Conservation (phyloP, 2,329 filamentous ascomycete species). For the Byssochlamys sp. region DNA sequence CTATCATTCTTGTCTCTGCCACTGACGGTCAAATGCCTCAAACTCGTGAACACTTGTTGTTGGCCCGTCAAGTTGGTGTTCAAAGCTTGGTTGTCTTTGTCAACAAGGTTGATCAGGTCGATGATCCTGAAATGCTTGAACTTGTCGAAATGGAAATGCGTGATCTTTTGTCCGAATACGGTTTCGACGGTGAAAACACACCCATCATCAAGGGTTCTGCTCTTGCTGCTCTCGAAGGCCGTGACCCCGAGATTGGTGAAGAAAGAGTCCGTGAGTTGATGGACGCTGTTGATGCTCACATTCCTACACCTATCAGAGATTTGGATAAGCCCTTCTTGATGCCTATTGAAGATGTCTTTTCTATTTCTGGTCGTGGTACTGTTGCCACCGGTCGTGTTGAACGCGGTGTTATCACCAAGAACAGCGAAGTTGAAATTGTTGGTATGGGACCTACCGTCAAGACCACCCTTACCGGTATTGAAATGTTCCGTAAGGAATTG, state of each 20-base stretch:
- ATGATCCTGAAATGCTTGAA: constrained; percentile 98
- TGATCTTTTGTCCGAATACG: constrained; percentile 82
- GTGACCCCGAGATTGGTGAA: constrained; percentile 75
- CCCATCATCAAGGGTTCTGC: constrained; percentile 96
- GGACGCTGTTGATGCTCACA: constrained; percentile 84
- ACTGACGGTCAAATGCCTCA: constrained; percentile 98
- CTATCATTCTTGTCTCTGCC: constrained; percentile 95
- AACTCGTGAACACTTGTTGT: constrained; percentile 93
- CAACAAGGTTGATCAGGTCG: constrained; percentile 97
- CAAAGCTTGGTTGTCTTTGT: constrained; percentile 98
- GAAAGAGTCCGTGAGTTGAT: constrained; percentile 86
- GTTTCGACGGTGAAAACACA: constrained; percentile 95
- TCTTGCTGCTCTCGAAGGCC: constrained; percentile 82
- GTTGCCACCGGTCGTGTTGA: constrained; percentile 95
- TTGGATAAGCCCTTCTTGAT: constrained; percentile 98
- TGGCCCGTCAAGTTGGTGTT: constrained; percentile 95
- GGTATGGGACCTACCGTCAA: constrained; percentile 80
- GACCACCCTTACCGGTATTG: constrained; percentile 98
- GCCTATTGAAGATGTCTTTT: constrained; percentile 91
- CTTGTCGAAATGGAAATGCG: constrained; percentile 99
- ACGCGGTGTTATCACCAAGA: constrained; percentile 86
- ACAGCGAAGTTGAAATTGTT: constrained; percentile 86
- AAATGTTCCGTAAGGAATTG: constrained; percentile 99
- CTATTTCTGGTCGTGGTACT: constrained; percentile 85
- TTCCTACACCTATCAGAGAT: constrained; percentile 86